Conservation (phyloP, 306 rosid genomes). For the Canavalia gladiata region DNA sequence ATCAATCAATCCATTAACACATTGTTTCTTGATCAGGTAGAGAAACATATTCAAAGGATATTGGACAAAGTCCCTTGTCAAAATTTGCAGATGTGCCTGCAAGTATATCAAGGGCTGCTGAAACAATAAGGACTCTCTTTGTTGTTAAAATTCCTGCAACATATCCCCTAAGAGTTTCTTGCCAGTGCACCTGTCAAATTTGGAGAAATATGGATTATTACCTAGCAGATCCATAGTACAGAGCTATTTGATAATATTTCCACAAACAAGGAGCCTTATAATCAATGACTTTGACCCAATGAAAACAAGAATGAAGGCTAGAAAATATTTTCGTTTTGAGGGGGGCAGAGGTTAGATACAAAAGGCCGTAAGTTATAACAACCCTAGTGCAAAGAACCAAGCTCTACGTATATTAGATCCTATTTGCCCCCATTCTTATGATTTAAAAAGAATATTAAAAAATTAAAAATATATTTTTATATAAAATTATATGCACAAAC, state of each 20-base stretch:
- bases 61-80: slow-evolving; percentile 92
- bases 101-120: slow-evolving; percentile 80
- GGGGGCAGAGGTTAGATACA: neutral
- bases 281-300: slow-evolving; percentile 17
- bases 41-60: slow-evolving; percentile 68
- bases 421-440: neutral
- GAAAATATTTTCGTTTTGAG: neutral
- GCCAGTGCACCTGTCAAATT: slow-evolving; percentile 92
- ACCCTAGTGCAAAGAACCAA: slow-evolving; percentile 21
- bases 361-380: neutral
- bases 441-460: neutral
- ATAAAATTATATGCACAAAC: neutral
- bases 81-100: slow-evolving; percentile 78
- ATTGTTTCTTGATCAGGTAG: slow-evolving; percentile 11
- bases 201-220: slow-evolving; percentile 25
- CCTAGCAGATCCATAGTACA: slow-evolving; percentile 23
- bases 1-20: slow-evolving; percentile 12
- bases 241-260: slow-evolving; percentile 20
- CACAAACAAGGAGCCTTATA: slow-evolving; percentile 36
- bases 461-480: neutral
- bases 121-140: slow-evolving; percentile 83
- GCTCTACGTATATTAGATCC: neutral
- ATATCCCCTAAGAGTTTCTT: slow-evolving; percentile 88
- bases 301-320: slow-evolving; percentile 27
- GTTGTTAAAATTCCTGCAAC: slow-evolving; percentile 94